These are phyloP conservation scores for Neurospora sp. DNA, from an alignment of 495 filamentous ascomycete genomes.

Conservation along the genomic window DNA sequence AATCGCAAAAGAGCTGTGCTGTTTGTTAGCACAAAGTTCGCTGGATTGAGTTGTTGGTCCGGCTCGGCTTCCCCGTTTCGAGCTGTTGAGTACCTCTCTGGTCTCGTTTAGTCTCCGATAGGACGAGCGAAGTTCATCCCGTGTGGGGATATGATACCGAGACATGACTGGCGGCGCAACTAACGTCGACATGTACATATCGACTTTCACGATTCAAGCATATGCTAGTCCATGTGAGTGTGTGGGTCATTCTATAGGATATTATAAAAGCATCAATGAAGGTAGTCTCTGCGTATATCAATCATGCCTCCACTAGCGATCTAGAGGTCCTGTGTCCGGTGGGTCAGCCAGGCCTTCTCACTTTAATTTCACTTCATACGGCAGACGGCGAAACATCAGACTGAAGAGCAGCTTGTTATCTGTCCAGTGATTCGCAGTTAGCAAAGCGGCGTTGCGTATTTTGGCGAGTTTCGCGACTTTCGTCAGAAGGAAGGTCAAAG, in stretches of 20 bases:
- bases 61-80: not conserved
- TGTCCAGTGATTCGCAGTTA: not conserved
- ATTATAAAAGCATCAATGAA: not conserved
- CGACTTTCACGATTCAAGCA: not conserved
- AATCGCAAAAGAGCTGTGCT: not conserved
- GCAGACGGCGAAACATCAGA: not conserved
- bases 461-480: not conserved
- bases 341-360: not conserved
- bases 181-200: not conserved
- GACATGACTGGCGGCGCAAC: not conserved
- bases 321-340: not conserved
- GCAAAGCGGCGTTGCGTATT: not conserved
- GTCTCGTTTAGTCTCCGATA: not conserved
- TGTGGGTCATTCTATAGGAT: not conserved
- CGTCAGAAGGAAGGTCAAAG: not conserved
- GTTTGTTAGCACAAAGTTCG: not conserved
- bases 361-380: not conserved
- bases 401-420: not conserved
- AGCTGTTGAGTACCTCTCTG: not conserved
- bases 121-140: not conserved
- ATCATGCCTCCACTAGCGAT: not conserved
- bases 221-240: not conserved
- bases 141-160: not conserved
- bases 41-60: not conserved
- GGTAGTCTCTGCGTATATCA: not conserved